These are phyloP conservation scores for Penicillium ucsense DNA, from an alignment of 495 filamentous ascomycete species.

Conservation along the genomic window DNA sequence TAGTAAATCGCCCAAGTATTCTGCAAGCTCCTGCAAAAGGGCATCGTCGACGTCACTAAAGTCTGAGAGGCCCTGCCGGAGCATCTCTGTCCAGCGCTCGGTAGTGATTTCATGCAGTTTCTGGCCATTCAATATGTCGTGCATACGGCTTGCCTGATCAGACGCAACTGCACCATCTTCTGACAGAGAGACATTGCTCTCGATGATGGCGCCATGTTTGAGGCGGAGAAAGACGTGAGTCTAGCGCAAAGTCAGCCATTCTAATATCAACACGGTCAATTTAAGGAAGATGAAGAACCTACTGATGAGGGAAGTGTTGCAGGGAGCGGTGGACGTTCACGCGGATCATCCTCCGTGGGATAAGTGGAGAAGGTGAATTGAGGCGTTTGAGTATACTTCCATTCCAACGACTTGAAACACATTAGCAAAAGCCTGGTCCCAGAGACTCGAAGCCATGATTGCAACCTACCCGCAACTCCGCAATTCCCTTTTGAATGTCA, in stretches of 20 bases:
- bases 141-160: slow-evolving; percentile 27
- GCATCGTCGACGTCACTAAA: slow-evolving; percentile 7
- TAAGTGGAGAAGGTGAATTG: slow-evolving; percentile 66
- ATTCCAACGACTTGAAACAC: slow-evolving; percentile 49
- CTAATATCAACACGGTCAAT: not conserved
- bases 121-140: slow-evolving; percentile 27
- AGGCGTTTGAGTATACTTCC: slow-evolving; percentile 79
- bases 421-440: not conserved
- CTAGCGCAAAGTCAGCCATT: slow-evolving; percentile 5
- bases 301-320: slow-evolving; percentile 30
- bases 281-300: slow-evolving; percentile 1
- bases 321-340: slow-evolving; percentile 39
- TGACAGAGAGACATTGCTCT: slow-evolving; percentile 36
- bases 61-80: slow-evolving; percentile 12
- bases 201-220: slow-evolving; percentile 35
- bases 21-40: slow-evolving; percentile 11
- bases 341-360: slow-evolving; percentile 43
- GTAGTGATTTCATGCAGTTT: slow-evolving; percentile 33
- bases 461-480: slow-evolving; percentile 47
- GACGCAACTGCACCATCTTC: slow-evolving; percentile 20
- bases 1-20: slow-evolving; percentile 10
- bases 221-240: slow-evolving; percentile 32
- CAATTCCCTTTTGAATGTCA: slow-evolving; percentile 46
- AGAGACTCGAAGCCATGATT: slow-evolving; percentile 1
- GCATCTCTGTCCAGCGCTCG: slow-evolving; percentile 21